A percentile compares a stretch with the other conserved stretches of the same genome.
These are phyloP conservation scores for Carallia pectinifolia DNA, from an alignment of 345 rosid species.

Conservation along the genomic window DNA sequence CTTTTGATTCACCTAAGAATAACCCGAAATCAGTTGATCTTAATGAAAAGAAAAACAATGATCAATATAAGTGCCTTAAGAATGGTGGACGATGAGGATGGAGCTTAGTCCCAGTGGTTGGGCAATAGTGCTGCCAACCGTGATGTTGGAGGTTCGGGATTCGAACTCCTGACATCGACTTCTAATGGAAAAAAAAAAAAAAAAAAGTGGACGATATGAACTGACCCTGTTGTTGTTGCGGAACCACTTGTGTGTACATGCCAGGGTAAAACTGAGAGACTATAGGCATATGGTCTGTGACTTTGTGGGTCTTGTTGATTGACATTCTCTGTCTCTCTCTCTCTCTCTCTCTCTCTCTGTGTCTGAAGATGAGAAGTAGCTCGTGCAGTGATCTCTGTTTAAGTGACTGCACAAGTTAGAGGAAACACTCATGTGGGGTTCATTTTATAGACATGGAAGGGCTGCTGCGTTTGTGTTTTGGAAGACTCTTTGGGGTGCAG, in stretches of 20 bases:
- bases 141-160: no score
- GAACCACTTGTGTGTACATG: slow-evolving; percentile 44
- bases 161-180: no score
- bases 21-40: no score
- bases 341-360: slow-evolving; percentile 16
- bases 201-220: neutral
- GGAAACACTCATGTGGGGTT: slow-evolving; percentile 7
- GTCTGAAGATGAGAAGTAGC: no score
- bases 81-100: neutral
- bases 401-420: slow-evolving; percentile 20
- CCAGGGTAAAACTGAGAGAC: slow-evolving; percentile 60
- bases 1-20: slow-evolving; percentile 44
- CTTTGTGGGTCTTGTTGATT: slow-evolving; percentile 22
- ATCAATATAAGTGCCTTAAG: no score
- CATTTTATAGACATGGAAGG: slow-evolving; percentile 32
- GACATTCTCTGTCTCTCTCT: neutral
- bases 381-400: no score
- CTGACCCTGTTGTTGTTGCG: slow-evolving; percentile 59
- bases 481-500: neutral
- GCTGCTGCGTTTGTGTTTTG: slow-evolving; percentile 16
- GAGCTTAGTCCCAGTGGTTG: no score
- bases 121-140: no score
- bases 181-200: no score
- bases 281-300: slow-evolving; percentile 46
- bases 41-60: no score